phyloP scores from a whole-genome alignment of 176 grass and related monocot genomes.

The Hordeum vulgare region MorexV3_pseudomolecules_assembly NC_058520.1:191813598-191814097 shows the following conservation, averaged over 20 bases:
- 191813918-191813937: neutral
- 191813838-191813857: conserved; percentile 32
- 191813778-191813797: neutral
- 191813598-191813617: neutral
- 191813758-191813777: neutral
- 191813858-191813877: conserved; percentile 38
- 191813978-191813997: neutral
- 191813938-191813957: neutral
- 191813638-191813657: neutral
- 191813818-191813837: neutral
- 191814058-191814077: neutral
- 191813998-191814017: neutral
- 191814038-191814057: neutral
- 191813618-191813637: neutral
- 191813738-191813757: conserved; percentile 38
- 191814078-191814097: neutral
- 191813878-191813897: conserved; percentile 58
- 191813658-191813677: neutral
- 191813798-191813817: neutral
- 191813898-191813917: conserved; percentile 58
- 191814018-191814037: neutral
- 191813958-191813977: neutral
- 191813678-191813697: conserved; percentile 58
- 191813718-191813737: conserved; percentile 53
- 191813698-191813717: conserved; percentile 67